These are phyloP conservation scores for Lecanoromycetidae sp. DNA, from an alignment of 2,329 filamentous ascomycete species.

Conservation along the genomic window DNA sequence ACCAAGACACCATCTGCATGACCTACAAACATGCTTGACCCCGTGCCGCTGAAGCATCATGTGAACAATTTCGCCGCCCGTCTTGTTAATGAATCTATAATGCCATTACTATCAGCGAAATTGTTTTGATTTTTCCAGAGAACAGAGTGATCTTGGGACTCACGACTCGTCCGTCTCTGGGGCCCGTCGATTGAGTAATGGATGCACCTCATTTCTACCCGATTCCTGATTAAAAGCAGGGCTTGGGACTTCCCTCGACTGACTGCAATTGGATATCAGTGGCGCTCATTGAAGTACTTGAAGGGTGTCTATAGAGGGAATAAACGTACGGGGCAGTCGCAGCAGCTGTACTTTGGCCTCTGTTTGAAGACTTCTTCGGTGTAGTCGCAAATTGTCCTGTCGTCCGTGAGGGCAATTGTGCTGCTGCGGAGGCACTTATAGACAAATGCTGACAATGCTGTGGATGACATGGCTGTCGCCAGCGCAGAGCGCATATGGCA, in stretches of 20 bases:
- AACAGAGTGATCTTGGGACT: constrained; percentile 26
- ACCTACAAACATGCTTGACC: constrained; percentile 90
- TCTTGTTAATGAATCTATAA: constrained; percentile 77
- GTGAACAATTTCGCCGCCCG: constrained; percentile 92
- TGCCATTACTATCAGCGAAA: neutral
- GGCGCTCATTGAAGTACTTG: neutral
- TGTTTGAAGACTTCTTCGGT: constrained; percentile 20
- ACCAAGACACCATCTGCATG: neutral
- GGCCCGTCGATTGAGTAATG: constrained; percentile 48
- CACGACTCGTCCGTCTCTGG: constrained; percentile 72
- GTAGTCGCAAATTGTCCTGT: constrained; percentile 23
- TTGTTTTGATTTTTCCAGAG: neutral
- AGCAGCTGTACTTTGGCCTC: constrained; percentile 37
- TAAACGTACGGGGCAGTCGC: constrained; percentile 43
- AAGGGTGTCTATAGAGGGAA: too few relatives aligned
- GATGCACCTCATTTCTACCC: constrained; percentile 53
- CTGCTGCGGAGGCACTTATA: constrained; percentile 32
- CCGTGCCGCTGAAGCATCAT: constrained; percentile 94
- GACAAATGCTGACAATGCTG: constrained; percentile 29
- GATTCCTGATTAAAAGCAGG: constrained; percentile 46
- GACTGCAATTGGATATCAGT: constrained; percentile 28
- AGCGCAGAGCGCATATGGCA: constrained; percentile 36
- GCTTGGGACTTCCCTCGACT: constrained; percentile 48
- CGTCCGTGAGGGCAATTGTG: constrained; percentile 36
- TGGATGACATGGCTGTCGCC: constrained; percentile 26